Conservation (phyloP, 169 alveolate species). For the Eimeria praecox region DNA sequence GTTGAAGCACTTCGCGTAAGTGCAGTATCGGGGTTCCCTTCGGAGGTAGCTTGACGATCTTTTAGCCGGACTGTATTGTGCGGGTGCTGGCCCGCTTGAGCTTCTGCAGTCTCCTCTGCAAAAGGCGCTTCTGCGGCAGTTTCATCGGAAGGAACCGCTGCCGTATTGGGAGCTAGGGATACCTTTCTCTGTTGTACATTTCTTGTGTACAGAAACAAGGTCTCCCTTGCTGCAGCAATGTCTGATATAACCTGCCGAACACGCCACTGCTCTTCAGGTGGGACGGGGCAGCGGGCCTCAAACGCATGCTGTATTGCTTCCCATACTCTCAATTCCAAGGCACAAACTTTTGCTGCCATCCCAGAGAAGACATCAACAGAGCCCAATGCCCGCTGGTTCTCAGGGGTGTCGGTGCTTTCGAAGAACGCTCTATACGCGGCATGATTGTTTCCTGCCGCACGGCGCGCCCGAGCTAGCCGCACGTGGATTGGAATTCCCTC, state of each 20-base stretch:
- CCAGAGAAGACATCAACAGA: constrained; percentile 44
- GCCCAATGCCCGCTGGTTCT: constrained; percentile 1
- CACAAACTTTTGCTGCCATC: constrained; percentile 66
- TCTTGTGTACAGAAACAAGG: constrained; percentile 8
- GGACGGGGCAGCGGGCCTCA: constrained; percentile 73
- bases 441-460: constrained; percentile 38
- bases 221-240: constrained; percentile 70
- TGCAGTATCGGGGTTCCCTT: neutral
- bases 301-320: constrained; percentile 65
- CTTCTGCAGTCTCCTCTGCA: neutral
- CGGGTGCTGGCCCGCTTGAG: neutral
- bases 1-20: neutral
- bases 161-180: neutral
- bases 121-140: neutral
- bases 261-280: constrained; percentile 79
- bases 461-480: constrained; percentile 67
- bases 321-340: constrained; percentile 65
- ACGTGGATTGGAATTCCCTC: constrained; percentile 30
- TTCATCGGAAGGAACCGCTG: neutral
- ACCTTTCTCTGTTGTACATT: neutral
- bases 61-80: neutral
- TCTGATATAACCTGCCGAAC: constrained; percentile 64
- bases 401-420: neutral
- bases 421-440: constrained; percentile 36
- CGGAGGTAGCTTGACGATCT: neutral